Base-by-base conservation (phyloP, 768 basidiomycete genomes). In the Lentinula guzmanii region DNA sequence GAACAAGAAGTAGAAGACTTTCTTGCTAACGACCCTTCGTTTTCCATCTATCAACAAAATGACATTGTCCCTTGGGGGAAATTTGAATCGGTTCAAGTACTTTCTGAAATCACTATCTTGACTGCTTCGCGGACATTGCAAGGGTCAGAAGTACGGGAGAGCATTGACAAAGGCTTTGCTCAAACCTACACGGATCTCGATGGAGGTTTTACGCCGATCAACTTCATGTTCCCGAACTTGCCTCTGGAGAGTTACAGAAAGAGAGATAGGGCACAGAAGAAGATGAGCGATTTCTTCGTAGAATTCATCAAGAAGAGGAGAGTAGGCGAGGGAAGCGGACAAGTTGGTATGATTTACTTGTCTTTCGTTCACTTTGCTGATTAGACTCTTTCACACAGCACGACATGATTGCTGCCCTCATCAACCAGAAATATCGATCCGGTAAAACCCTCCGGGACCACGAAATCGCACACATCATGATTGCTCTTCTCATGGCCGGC, bases 401-500 rank as follows among this genome's bases (percentile, higher is more conserved):
- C 66, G 97, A 98, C 70, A 97, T 98, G 91, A 91, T 98, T 68
- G 82, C 89, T 13, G 87, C 95, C 1, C 83, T 99, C 18, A 82
- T 87, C 74, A 81, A 86, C 63, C 91, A 95, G 70, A 82, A 78
- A 55, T 98, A 99, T 76, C 90, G 91, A 64, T 81, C 84, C 66
- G 97, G 97, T 60, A 79, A 82, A 50, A 70, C 79, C 2, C 80
- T 98, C 43, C 82, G 80, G 63, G 95, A 99, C 70, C 87, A 90
- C 66, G 93, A 98, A 73, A 90, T 98, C 62, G 95, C 97, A 0
- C 97, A 98, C 71, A 95, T 99, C 70, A 87, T 99, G 89, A 99
- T 98, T 69, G 97, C 97, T 15, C 84, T 99, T 51, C 86, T 99
- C 65, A 98, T 99, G 97, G 97, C 97, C 48, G 97, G 97, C 42